Base-by-base conservation (phyloP, 176 grass and related monocot species). In the Cenchrus fungigraminus region DNA sequence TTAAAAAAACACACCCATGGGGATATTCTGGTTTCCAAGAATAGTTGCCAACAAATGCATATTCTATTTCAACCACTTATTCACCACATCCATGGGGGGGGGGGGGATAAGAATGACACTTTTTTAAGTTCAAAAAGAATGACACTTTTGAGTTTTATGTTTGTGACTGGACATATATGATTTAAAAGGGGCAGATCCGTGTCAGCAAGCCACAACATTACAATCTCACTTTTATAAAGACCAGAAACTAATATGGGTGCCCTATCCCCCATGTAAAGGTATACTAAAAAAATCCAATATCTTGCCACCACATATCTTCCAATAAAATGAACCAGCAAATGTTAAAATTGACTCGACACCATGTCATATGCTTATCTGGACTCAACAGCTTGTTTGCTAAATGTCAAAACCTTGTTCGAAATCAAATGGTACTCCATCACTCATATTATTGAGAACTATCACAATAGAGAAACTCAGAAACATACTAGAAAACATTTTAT, bases 351-450 rank as follows among this genome's bases (percentile, higher is more conserved):
- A 86, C 29, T 37, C 9, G 11, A 54, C 12, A 0, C 19, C 46
- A 64, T 71, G 14, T 53, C 66, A 15, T 64, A 9, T 16, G 13
- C 67, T 64, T 86, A 86, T 79, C 54, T 19, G 11, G 9, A 45
- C 8, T 51, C 53, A 73, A 34, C 56, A 11, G 51, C 8, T 71
- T 56, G 54, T 56, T 15, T 6, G 54, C 54, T 56, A 17, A 56
- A 61, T 4, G 37, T 12, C 74, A 78, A 78, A 42, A 58, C 56
- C 40, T 71, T 56, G 19, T 28, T 43, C 44, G 14, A 17, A 12
- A 40, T n/a, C 44, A 79, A 3, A 25, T 9, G 63, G 63, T 16
- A 63, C 31, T 22, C 19, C 44, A 63, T 63, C 84, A 79, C 15
- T 11, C 55, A 63, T 44, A 72, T 14, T 58, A 28, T 72, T 8